Conservation (phyloP, 805 yeast species). For the Saccharomycopsis sp. region DNA sequence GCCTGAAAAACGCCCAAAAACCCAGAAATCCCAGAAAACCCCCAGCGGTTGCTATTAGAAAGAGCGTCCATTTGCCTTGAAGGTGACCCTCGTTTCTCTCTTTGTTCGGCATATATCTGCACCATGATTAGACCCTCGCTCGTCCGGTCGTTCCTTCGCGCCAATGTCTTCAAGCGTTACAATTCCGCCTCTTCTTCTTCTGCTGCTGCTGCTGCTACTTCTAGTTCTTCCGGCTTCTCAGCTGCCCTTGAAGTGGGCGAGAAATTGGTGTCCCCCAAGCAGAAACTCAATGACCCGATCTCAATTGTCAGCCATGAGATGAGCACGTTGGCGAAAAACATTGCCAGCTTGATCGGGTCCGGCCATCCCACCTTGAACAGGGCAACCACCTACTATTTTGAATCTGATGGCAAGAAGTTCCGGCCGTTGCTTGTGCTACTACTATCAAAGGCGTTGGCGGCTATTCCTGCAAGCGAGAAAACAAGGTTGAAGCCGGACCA, state of each 20-base stretch:
- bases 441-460: constrained; percentile 69
- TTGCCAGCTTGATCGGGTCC: constrained; percentile 78
- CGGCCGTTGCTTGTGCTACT: constrained; percentile 84
- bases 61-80: too few species aligned
- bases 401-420: constrained; percentile 92
- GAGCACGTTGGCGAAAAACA: constrained; percentile 80
- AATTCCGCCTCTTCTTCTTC: too few species aligned
- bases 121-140: too few species aligned
- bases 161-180: too few species aligned
- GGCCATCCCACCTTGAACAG: constrained; percentile 90
- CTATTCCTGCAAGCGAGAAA: constrained; percentile 63
- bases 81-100: too few species aligned
- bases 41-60: too few species aligned
- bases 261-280: constrained; percentile 57
- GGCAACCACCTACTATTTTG: constrained; percentile 91
- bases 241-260: constrained; percentile 70
- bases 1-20: too few species aligned
- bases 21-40: too few species aligned
- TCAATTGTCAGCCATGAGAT: constrained; percentile 87
- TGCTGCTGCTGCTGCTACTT: too few species aligned
- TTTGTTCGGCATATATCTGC: too few species aligned
- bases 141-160: too few species aligned
- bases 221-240: constrained; percentile 27
- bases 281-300: constrained; percentile 68
- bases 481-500: constrained; percentile 53